Evolutionary conservation across 257 asterid species (phyloP), one percentile per base, ranked within the genome.

Genomic region (Nicotiana tomentosiformis): DNA sequence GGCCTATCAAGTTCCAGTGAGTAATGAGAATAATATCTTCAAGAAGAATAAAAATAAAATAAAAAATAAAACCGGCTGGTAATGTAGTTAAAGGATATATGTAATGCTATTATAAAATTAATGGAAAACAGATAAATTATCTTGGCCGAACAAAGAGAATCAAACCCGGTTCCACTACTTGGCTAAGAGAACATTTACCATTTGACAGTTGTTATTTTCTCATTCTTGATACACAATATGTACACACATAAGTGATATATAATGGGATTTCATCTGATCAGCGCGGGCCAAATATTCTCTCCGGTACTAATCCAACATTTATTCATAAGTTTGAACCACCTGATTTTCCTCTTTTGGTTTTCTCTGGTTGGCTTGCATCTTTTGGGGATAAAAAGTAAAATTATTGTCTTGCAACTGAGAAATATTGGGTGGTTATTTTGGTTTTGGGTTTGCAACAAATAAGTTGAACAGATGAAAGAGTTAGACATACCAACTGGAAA

Each of bases 1-100:
- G 83, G 86, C 82, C 99, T 95, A 78, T 84, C 88, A 91, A 82
- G 77, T 84, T 80, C 85, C 84, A 87, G 86, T 82, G 78, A 67
- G 83, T 49, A 51, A 74, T 15, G 43, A 74, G 10, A 74, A 35
- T 7, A 74, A 74, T 49, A 49, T 51, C 80, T 74, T 74, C 61
- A 74, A 23, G 79, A 23, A 53, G 77, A 86, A 85, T 7, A 7
- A 69, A 62, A 37, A 7, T 39, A 39, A 35, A 56, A 33, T 4
- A 3, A 30, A 20, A n/a, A 39, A 43, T n/a, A 82, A 35, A 1
- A 29, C 46, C 76, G 32, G 35, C 64, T 80, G 83, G 51, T 14
- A 58, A 64, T 16, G 17, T 39, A 78, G 53, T 78, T 78, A 14
- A 14, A 78, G 56, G 37, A 60, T 5, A 3, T 3, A 56, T 7